Evolutionary conservation across 2,329 filamentous ascomycete genomes (phyloP), one percentile per base, ranked within the genome.

Genomic region (Neopestalotiopsis sp.): DNA sequence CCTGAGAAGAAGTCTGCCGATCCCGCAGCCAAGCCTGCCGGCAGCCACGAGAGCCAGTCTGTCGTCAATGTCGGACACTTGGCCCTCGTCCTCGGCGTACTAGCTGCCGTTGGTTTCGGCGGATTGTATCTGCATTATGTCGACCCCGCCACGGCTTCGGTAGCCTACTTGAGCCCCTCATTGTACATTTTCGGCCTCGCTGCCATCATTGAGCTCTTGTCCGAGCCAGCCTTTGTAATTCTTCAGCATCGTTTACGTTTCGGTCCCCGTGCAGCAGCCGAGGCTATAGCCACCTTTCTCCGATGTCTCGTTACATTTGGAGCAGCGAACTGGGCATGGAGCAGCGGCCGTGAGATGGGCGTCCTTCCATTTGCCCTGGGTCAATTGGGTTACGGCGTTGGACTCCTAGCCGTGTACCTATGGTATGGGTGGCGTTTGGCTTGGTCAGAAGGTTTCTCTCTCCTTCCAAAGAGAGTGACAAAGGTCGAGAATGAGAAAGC

Each of bases 31-130:
- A 71, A 73, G 6, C 58, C 75, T 1, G 71, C 73, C 3, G 12
- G 34, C 34, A 45, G 38, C 13, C 78, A 75, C 67, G 85, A 84
- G 69, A 84, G 88, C 12, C 95, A 98, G 79, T 90, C 92, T 2
- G 91, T 95, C 58, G 88, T 98, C 80, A 99, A 99, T 76, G 85
- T 97, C 52, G 93, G 94, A 1, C 97, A 97, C 78, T 81, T 98
- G 28, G 89, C 94, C 28, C 84, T 97, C 14, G 78, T 85, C 0
- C 84, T 95, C 0, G 95, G 95, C 0, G 74, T 90, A 12, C 80
- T 89, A 0, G 86, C 94, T 42, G 89, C 92, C 1, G 78, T 88
- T 14, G 76, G 86, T 0, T 84, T 98, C 2, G 92, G 90, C 14
- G 83, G 85, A 77, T 84, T 91, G 67, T 98, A 97, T 80, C 82